A percentile compares a stretch with the other conserved stretches of the same genome.
Conservation (phyloP, 176 grass and related monocot species). For the Musa schizocarpa region DNA sequence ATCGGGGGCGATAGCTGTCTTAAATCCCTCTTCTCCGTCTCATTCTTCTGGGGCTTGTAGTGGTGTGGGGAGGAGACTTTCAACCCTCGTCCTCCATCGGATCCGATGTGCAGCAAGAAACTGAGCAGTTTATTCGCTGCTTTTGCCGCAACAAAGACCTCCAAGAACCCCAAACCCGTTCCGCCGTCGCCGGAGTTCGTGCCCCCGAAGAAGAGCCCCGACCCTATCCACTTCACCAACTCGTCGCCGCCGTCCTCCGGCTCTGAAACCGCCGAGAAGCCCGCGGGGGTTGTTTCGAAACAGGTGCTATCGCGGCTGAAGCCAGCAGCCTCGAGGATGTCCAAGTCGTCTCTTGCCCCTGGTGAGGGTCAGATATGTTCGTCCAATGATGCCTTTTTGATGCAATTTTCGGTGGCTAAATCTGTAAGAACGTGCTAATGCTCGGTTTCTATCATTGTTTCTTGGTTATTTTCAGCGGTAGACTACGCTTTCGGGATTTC, state of each 20-base stretch:
- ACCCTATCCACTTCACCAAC: not conserved
- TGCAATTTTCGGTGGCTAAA: not conserved
- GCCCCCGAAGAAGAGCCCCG: not conserved
- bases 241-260: not conserved
- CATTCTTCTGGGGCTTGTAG: no score
- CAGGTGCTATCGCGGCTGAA: slow-evolving; percentile 18
- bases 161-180: not conserved
- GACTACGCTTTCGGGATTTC: slow-evolving; percentile 1
- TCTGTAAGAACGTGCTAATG: not conserved
- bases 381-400: not conserved
- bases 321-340: slow-evolving; percentile 1
- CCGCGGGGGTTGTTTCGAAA: not conserved
- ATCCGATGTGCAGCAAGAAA: not conserved
- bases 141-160: not conserved
- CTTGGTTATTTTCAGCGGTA: not conserved
- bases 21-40: no score
- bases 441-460: not conserved
- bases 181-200: not conserved
- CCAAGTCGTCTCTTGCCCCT: not conserved
- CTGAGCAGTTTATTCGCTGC: not conserved
- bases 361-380: not conserved
- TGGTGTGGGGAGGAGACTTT: no score
- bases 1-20: no score
- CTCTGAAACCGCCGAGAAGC: not conserved
- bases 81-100: not conserved